Evolutionary conservation across 148 eudicot genomes (phyloP).

Genomic region (Camellia granthamiana): DNA sequence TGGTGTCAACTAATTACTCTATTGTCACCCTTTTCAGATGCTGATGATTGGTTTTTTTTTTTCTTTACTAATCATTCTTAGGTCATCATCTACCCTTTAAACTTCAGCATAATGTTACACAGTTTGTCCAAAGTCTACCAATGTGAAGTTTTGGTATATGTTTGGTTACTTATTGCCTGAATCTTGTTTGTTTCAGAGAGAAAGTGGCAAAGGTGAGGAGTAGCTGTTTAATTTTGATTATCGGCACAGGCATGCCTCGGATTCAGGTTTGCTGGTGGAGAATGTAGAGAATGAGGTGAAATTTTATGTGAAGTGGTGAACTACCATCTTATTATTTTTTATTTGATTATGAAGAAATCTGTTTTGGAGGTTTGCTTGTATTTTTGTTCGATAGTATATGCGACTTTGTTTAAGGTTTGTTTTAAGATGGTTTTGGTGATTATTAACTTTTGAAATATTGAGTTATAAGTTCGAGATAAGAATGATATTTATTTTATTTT

Average conservation of each 20-base stretch:
- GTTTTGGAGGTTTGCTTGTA: slow-evolving; percentile 13
- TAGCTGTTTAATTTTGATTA: neutral
- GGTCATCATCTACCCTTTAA: neutral
- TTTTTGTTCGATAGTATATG: neutral
- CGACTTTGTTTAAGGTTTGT: neutral
- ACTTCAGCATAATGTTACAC: too few species aligned
- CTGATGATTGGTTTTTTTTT: neutral
- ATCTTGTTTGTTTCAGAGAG: slow-evolving; percentile 48
- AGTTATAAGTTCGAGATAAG: too few species aligned
- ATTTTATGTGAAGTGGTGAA: too few species aligned
- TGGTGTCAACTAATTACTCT: neutral
- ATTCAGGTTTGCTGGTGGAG: neutral
- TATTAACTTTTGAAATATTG: neutral
- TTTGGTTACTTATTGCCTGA: neutral
- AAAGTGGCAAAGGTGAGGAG: slow-evolving; percentile 67
- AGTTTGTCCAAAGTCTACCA: neutral
- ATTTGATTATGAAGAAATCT: too few species aligned
- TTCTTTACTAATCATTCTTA: neutral
- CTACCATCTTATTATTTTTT: too few species aligned
- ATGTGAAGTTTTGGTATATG: neutral
- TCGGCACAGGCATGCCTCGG: slow-evolving; percentile 2
- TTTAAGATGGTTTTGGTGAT: neutral
- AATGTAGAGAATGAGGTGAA: too few species aligned
- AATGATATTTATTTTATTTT: too few species aligned
- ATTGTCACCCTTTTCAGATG: neutral